Evolutionary conservation across 1,284 basidiomycete species (phyloP).

Genomic region (Pseudozyma hubeiensis): DNA sequence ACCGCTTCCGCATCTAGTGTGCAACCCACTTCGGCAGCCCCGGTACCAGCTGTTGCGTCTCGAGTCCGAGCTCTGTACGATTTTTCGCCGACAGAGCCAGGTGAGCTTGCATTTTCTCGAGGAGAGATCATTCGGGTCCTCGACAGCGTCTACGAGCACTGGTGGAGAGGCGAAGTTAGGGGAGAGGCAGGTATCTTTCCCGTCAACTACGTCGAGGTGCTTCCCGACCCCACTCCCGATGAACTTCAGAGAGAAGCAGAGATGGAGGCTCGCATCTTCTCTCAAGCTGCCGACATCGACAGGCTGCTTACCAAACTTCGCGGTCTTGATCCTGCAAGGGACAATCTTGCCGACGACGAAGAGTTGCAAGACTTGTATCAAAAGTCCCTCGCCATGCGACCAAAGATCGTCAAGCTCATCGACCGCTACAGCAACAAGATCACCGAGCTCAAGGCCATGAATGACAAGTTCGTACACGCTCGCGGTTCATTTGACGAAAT

Average conservation of each 20-base stretch:
- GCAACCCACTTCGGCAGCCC: conserved; percentile 6
- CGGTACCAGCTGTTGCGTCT: conserved; percentile 59
- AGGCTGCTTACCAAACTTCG: conserved; percentile 83
- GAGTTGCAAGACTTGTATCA: conserved; percentile 96
- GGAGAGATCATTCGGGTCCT: conserved; percentile 97
- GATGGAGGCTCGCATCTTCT: conserved; percentile 86
- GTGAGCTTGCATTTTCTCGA: conserved; percentile 90
- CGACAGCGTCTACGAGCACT: conserved; percentile 93
- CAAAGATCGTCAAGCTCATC: conserved; percentile 94
- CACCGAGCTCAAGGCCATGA: conserved; percentile 83
- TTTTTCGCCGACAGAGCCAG: conserved; percentile 87
- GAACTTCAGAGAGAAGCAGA: conserved; percentile 87
- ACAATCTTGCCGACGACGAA: conserved; percentile 86
- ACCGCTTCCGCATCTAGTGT: not conserved
- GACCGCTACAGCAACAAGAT: conserved; percentile 80
- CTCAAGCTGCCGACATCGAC: conserved; percentile 87
- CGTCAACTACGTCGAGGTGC: conserved; percentile 93
- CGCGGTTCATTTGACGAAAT: conserved; percentile 85
- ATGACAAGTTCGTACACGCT: conserved; percentile 86
- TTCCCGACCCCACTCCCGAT: conserved; percentile 84
- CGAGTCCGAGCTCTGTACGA: conserved; percentile 87
- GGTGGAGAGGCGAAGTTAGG: conserved; percentile 95
- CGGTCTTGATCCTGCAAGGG: conserved; percentile 78
- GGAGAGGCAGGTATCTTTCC: conserved; percentile 97
- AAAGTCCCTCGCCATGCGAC: conserved; percentile 85